A percentile compares a stretch with the other conserved stretches of the same genome.
Evolutionary conservation across 208 protist genomes (phyloP).

Genomic region (Dictyostelium gargantuum): DNA sequence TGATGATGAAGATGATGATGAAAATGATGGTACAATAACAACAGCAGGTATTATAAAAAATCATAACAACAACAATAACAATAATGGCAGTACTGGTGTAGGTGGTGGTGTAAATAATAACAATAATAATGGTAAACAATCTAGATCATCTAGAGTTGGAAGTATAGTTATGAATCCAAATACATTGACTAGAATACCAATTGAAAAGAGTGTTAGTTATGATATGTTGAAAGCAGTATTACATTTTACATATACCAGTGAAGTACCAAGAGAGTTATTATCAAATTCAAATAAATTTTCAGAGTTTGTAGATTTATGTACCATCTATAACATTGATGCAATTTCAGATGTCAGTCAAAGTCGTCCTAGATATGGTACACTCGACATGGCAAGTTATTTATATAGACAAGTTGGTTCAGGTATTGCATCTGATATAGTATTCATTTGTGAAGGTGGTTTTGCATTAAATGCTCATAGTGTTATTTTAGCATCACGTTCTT

Average conservation of each 20-base stretch:
- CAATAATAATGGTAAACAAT: background rate
- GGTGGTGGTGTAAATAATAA: background rate
- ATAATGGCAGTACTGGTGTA: background rate
- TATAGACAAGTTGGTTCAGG: slow-evolving; percentile 3
- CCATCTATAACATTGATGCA: slow-evolving; percentile 33
- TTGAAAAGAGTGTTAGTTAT: slow-evolving; percentile 25
- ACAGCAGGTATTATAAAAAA: too few relatives aligned
- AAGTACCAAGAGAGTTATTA: slow-evolving; percentile 10
- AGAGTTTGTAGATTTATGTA: background rate
- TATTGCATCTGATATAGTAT: background rate
- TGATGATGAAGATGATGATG: background rate
- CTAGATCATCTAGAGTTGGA: slow-evolving; percentile 4
- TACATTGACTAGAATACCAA: background rate
- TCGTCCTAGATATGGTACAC: background rate
- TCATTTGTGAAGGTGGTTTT: slow-evolving; percentile 6
- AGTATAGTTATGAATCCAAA: slow-evolving; percentile 32
- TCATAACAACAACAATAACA: too few relatives aligned
- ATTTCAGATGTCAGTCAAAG: background rate
- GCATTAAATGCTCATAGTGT: background rate
- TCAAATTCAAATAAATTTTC: background rate
- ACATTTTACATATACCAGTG: slow-evolving; percentile 15
- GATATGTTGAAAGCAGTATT: slow-evolving; percentile 16
- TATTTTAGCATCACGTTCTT: background rate
- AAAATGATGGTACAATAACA: background rate
- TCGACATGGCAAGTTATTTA: slow-evolving; percentile 44